Conservation (phyloP, 2,329 filamentous ascomycete genomes). For the Lasiodiplodia gonubiensis region DNA sequence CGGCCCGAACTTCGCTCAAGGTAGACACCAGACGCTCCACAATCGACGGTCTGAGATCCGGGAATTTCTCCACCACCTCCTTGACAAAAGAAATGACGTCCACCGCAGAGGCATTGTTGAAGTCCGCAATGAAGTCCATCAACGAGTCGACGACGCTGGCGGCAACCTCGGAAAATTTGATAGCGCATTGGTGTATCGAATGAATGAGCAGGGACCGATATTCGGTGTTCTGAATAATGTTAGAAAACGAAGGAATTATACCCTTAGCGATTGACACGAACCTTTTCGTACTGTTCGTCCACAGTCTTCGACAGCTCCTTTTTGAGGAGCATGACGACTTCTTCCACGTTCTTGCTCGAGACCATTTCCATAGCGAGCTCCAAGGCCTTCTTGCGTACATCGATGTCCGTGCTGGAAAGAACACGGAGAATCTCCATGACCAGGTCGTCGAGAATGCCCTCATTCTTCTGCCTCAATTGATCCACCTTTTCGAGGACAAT, state of each 20-base stretch:
- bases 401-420: constrained; percentile 91
- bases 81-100: constrained; percentile 99
- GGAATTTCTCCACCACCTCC: constrained; percentile 98
- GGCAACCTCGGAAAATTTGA: constrained; percentile 98
- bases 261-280: neutral
- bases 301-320: constrained; percentile 98
- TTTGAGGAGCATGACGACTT: constrained; percentile 93
- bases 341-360: constrained; percentile 97
- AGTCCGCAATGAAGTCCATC: constrained; percentile 99
- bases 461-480: constrained; percentile 82
- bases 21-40: constrained; percentile 88
- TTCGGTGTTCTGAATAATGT: constrained; percentile 71
- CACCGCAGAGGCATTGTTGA: constrained; percentile 94
- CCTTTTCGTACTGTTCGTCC: constrained; percentile 96
- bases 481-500: constrained; percentile 96
- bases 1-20: constrained; percentile 88
- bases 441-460: constrained; percentile 88
- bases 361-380: constrained; percentile 95
- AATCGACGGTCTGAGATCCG: constrained; percentile 83
- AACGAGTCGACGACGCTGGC: constrained; percentile 94
- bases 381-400: constrained; percentile 91
- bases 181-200: constrained; percentile 96
- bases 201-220: constrained; percentile 95
- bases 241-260: neutral
- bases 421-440: constrained; percentile 97